Conservation (phyloP, 306 rosid genomes). For the Cucumis cinereus region DNA sequence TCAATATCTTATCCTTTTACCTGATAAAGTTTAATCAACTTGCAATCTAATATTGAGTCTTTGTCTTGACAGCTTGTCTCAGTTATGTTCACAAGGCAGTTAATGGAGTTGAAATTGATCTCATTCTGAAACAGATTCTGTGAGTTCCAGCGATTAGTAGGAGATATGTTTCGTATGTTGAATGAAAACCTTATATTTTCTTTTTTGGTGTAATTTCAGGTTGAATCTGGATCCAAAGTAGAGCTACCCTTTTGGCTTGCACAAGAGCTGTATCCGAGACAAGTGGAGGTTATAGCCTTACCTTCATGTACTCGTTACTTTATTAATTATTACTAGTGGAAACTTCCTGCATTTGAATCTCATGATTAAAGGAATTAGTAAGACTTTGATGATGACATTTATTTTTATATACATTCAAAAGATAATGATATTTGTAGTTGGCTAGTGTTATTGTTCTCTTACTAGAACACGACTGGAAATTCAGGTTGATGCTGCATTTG, state of each 20-base stretch:
- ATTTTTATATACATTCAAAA: background rate
- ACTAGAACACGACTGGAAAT: slow-evolving; percentile 79
- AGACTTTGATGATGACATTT: background rate
- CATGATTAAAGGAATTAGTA: background rate
- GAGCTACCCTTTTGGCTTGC: slow-evolving; percentile 96
- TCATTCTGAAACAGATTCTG: slow-evolving; percentile 55
- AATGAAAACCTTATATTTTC: slow-evolving; percentile 12
- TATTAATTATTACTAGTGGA: background rate
- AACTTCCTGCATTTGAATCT: background rate
- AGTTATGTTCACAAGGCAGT: slow-evolving; percentile 61
- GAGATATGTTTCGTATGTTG: slow-evolving; percentile 1
- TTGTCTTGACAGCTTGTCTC: slow-evolving; percentile 40
- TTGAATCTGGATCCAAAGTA: slow-evolving; percentile 83
- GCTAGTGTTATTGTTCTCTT: background rate
- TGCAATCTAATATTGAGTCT: slow-evolving; percentile 7
- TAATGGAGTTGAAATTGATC: slow-evolving; percentile 81
- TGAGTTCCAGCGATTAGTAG: slow-evolving; percentile 25
- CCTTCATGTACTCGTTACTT: slow-evolving; percentile 16
- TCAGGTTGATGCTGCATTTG: slow-evolving; percentile 73
- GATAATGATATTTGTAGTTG: background rate
- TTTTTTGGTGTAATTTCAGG: slow-evolving; percentile 38
- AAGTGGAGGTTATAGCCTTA: slow-evolving; percentile 48
- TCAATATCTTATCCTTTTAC: slow-evolving; percentile 4
- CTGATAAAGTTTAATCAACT: slow-evolving; percentile 1
- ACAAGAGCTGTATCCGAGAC: slow-evolving; percentile 59